Evolutionary conservation across 495 filamentous ascomycete genomes (phyloP).

Genomic region (Cenococcum geophilum): DNA sequence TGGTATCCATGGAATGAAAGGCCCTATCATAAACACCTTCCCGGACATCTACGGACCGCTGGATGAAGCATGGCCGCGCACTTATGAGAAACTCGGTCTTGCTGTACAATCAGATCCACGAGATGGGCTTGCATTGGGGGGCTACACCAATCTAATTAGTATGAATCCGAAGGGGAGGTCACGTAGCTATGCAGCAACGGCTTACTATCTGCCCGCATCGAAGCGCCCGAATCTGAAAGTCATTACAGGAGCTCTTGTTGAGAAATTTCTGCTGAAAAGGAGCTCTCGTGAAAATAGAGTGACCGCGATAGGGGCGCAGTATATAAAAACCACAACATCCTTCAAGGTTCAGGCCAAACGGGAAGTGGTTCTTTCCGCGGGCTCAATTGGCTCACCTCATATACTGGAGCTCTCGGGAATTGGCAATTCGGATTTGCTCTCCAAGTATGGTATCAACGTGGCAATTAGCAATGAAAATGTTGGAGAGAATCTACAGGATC

Average conservation of each 20-base stretch:
- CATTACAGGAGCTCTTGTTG: not conserved
- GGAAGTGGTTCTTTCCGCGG: slow-evolving; percentile 11
- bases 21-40: not conserved
- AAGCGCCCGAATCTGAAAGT: not conserved
- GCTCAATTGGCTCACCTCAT: not conserved
- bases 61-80: not conserved
- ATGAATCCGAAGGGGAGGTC: slow-evolving; percentile 2
- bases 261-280: slow-evolving; percentile 1
- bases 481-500: slow-evolving; percentile 16
- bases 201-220: not conserved
- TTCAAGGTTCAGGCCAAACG: not conserved
- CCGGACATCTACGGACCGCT: not conserved
- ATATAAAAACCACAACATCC: not conserved
- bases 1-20: not conserved
- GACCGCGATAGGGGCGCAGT: not conserved
- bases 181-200: slow-evolving; percentile 4
- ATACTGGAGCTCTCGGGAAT: slow-evolving; percentile 9
- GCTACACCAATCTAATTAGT: not conserved
- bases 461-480: not conserved
- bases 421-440: slow-evolving; percentile 5
- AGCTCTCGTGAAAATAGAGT: not conserved
- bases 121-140: slow-evolving; percentile 1
- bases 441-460: not conserved
- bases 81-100: not conserved
- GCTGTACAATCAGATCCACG: too few species aligned